Conservation (phyloP, 78 protist species). For the Dictyostelium brefeldianum region DNA sequence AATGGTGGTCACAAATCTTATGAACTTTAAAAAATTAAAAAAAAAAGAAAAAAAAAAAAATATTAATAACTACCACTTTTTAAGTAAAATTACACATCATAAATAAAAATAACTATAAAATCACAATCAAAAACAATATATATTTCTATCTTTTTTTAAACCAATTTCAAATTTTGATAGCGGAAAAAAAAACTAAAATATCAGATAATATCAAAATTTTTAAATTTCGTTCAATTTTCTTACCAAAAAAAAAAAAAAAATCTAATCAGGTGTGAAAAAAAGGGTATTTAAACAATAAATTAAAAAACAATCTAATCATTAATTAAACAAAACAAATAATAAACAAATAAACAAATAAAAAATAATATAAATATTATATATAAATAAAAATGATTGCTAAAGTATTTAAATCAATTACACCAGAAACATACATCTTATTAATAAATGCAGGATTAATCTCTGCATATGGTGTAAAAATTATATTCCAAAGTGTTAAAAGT, state of each 20-base stretch:
- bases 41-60: background rate
- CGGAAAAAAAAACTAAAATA: too few species aligned
- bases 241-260: background rate
- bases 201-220: too few species aligned
- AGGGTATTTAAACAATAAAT: too few species aligned
- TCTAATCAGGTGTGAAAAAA: background rate
- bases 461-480: background rate
- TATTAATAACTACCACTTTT: too few species aligned
- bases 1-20: background rate
- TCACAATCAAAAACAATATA: too few species aligned
- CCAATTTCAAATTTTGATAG: too few species aligned
- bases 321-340: background rate
- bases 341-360: background rate
- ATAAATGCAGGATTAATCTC: background rate
- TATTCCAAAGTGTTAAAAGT: background rate
- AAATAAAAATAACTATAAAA: too few species aligned
- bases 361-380: background rate
- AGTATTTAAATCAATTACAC: constrained; percentile 17
- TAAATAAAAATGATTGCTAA: constrained; percentile 17
- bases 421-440: constrained; percentile 10
- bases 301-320: background rate
- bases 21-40: background rate
- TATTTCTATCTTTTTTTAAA: too few species aligned
- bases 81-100: too few species aligned
- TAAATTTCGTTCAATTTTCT: too few species aligned